Evolutionary conservation across 208 protist genomes (phyloP), one percentile per base, ranked within the genome.

Genomic region (Cochliopodium minus): DNA sequence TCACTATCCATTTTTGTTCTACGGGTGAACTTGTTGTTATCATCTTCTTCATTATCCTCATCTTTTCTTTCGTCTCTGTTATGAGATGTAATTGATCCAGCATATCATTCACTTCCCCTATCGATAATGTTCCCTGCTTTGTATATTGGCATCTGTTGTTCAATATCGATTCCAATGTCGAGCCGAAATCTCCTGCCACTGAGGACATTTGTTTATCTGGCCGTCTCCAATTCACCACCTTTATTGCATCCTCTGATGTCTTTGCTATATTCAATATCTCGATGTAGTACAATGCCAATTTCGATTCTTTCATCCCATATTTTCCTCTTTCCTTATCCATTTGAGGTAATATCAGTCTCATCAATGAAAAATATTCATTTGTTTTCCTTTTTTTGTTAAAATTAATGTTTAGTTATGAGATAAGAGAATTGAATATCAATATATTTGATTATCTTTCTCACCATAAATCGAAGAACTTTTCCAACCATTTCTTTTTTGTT

Each of bases 1-100:
- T 67, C 2, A 80, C 17, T 0, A 82, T 39, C 77, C 77, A 82
- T 57, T 73, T 71, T 35, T 80, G 74, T 60, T 82, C 77, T 29
- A 69, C 13, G 17, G 71, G 45, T 3, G 69, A 67, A 17, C 67
- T 76, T 23, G 25, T 46, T 10, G 42, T 66, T 29, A 76, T 51
- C 20, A 72, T 28, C 7, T 57, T 22, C 0, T 64, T 26, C 11
- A 82, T 47, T 17, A 76, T 35, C 5, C 17, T 33, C 11, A 62
- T 64, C 48, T 67, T 63, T 43, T 53, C 64, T 29, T 39, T 64
- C 17, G 30, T 40, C 17, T 38, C 45, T 35, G 23, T 39, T 13
- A 35, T 46, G 9, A 3, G 20, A 4, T 63, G 30, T 26, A 78
- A 38, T 10, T 45, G 13, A 33, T 74, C 71, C 17, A 78, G 64